These are phyloP conservation scores for Paragyromitra xinjiangensis DNA, from an alignment of 495 filamentous ascomycete genomes.

Conservation along the genomic window DNA sequence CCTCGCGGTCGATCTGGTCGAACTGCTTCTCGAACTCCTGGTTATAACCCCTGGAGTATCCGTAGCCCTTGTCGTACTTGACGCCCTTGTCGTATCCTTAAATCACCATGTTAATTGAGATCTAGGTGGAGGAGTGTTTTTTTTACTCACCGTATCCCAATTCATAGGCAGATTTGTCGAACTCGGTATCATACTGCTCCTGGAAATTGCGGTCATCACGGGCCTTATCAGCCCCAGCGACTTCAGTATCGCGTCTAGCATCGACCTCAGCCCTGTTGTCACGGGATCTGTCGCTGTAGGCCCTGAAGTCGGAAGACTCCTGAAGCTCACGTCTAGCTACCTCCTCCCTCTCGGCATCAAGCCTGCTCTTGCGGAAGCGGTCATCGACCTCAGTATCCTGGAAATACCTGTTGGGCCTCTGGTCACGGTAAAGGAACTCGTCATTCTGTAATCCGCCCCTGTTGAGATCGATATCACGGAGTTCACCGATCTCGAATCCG, in stretches of 20 bases:
- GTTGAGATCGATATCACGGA: neutral
- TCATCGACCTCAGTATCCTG: slow-evolving; percentile 9
- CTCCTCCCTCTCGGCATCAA: neutral
- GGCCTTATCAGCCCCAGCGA: neutral
- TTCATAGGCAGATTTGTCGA: slow-evolving; percentile 41
- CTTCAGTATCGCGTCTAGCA: slow-evolving; percentile 7
- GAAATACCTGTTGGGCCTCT: neutral
- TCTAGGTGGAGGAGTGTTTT: neutral
- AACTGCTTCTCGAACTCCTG: slow-evolving; percentile 38
- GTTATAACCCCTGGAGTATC: slow-evolving; percentile 48
- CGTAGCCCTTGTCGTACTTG: slow-evolving; percentile 54
- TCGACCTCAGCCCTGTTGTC: slow-evolving; percentile 13
- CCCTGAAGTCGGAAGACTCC: slow-evolving; percentile 10
- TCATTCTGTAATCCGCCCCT: neutral
- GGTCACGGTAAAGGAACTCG: neutral
- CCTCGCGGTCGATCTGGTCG: slow-evolving; percentile 17
- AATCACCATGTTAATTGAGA: neutral
- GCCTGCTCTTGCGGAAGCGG: neutral
- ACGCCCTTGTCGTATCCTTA: slow-evolving; percentile 47
- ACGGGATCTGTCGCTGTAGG: neutral
- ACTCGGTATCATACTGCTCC: slow-evolving; percentile 17
- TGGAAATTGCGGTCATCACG: slow-evolving; percentile 12
- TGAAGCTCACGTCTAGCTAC: slow-evolving; percentile 4
- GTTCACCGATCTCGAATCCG: neutral
- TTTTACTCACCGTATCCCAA: slow-evolving; percentile 33